A percentile compares a stretch with the other conserved stretches of the same genome.
Evolutionary conservation across 2,329 filamentous ascomycete species (phyloP).

Genomic region (Scytalidium sp.): DNA sequence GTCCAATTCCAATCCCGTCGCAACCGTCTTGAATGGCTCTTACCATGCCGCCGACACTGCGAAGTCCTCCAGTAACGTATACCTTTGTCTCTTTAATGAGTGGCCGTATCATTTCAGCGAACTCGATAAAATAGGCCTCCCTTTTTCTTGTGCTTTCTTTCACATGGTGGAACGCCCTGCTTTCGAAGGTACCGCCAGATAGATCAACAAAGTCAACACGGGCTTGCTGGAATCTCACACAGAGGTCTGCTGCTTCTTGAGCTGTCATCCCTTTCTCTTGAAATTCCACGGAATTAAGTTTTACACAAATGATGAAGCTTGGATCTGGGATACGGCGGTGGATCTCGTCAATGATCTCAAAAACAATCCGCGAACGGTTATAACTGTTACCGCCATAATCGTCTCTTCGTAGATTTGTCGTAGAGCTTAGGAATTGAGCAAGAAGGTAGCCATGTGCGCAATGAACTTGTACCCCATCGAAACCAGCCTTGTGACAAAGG

Average conservation of each 20-base stretch:
- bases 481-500: no score
- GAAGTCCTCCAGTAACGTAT: slow-evolving; percentile 60
- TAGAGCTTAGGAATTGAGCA: slow-evolving; percentile 17
- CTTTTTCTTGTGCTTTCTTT: no score
- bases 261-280: slow-evolving; percentile 55
- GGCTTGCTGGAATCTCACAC: slow-evolving; percentile 44
- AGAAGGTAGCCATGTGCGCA: slow-evolving; percentile 21
- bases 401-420: slow-evolving; percentile 26
- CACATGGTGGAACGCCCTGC: slow-evolving; percentile 33
- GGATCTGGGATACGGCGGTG: slow-evolving; percentile 33
- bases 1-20: slow-evolving; percentile 1
- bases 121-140: slow-evolving; percentile 66
- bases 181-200: slow-evolving; percentile 59
- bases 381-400: slow-evolving; percentile 27
- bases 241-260: slow-evolving; percentile 54
- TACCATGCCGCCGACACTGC: slow-evolving; percentile 44
- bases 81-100: slow-evolving; percentile 26
- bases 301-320: slow-evolving; percentile 49
- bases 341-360: slow-evolving; percentile 58
- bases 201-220: slow-evolving; percentile 66
- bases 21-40: slow-evolving; percentile 32
- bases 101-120: slow-evolving; percentile 29
- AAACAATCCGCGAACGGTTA: slow-evolving; percentile 39
- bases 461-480: no score
- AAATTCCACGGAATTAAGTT: slow-evolving; percentile 57